These are phyloP conservation scores for Eucalyptus cladocalyx DNA, from an alignment of 345 rosid species.

Conservation along the genomic window DNA sequence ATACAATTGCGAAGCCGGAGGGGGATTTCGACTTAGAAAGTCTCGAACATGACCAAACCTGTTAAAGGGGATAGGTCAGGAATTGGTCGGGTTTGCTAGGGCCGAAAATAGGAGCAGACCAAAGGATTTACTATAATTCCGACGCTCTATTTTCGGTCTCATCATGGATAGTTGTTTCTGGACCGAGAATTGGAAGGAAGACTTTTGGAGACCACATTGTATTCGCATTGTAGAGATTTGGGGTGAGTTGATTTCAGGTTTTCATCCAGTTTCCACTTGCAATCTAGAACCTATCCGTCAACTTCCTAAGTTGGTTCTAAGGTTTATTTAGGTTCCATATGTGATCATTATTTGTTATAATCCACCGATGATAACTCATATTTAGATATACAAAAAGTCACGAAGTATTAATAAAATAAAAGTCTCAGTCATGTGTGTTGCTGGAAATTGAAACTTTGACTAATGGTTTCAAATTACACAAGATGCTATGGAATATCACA, in stretches of 20 bases:
- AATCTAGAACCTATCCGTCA: too few species aligned
- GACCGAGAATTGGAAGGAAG: background rate
- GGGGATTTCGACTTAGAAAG: too few species aligned
- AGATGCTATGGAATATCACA: accelerated
- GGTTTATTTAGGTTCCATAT: too few species aligned
- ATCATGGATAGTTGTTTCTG: too few species aligned
- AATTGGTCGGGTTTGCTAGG: background rate
- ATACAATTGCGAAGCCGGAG: too few species aligned
- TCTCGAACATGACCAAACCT: background rate
- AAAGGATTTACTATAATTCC: background rate
- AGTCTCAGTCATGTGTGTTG: accelerated
- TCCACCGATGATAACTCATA: too few species aligned
- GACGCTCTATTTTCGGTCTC: background rate
- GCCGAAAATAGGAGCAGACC: background rate
- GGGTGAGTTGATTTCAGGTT: too few species aligned
- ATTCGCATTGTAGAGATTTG: accelerated
- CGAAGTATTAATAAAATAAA: too few species aligned
- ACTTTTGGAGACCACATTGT: background rate
- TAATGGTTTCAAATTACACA: too few species aligned
- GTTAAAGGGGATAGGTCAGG: background rate
- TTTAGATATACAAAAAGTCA: too few species aligned
- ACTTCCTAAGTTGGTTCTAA: too few species aligned
- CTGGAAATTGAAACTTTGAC: accelerated
- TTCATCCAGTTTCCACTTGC: accelerated
- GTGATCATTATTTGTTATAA: too few species aligned